These are phyloP conservation scores for Bipolaris sorokiniana DNA, from an alignment of 2,329 filamentous ascomycete genomes.

Conservation along the genomic window DNA sequence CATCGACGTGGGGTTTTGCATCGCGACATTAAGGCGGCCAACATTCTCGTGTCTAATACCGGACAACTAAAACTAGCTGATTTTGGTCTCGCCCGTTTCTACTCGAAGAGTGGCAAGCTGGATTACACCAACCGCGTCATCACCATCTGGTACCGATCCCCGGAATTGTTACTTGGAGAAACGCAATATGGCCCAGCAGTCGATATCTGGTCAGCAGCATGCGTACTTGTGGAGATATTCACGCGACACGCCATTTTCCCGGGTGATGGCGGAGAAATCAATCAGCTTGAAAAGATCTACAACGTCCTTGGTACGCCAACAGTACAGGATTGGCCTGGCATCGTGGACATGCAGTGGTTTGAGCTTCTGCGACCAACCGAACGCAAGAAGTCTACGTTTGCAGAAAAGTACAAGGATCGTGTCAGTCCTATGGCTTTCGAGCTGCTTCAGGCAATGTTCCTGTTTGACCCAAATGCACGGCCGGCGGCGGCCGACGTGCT, in stretches of 20 bases:
- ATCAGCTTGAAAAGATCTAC: constrained; percentile 97
- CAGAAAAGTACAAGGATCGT: constrained; percentile 78
- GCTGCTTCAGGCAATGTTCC: constrained; percentile 82
- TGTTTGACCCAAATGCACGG: constrained; percentile 82
- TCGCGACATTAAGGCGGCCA: constrained; percentile 97
- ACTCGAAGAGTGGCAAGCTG: constrained; percentile 86
- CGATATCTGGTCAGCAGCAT: constrained; percentile 97
- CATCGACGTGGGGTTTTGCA: constrained; percentile 93
- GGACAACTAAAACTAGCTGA: constrained; percentile 92
- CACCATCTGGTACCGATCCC: constrained; percentile 98
- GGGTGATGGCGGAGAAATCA: constrained; percentile 93
- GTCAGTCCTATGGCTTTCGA: constrained; percentile 83
- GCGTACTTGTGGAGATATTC: constrained; percentile 96
- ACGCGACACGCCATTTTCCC: constrained; percentile 92
- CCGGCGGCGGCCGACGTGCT: constrained; percentile 85
- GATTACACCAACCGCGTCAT: constrained; percentile 99
- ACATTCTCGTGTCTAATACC: constrained; percentile 90
- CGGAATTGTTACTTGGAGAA: constrained; percentile 87
- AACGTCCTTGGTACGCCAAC: constrained; percentile 87
- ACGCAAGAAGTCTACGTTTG: constrained; percentile 75
- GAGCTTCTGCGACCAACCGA: constrained; percentile 83
- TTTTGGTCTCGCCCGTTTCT: constrained; percentile 95
- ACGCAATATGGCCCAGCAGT: constrained; percentile 97
- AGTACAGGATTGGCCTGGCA: constrained; percentile 81
- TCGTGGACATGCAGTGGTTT: constrained; percentile 97